These are phyloP conservation scores for Saccharomyces hybrid DNA, from an alignment of 1,139 yeast species.

Conservation along the genomic window DNA sequence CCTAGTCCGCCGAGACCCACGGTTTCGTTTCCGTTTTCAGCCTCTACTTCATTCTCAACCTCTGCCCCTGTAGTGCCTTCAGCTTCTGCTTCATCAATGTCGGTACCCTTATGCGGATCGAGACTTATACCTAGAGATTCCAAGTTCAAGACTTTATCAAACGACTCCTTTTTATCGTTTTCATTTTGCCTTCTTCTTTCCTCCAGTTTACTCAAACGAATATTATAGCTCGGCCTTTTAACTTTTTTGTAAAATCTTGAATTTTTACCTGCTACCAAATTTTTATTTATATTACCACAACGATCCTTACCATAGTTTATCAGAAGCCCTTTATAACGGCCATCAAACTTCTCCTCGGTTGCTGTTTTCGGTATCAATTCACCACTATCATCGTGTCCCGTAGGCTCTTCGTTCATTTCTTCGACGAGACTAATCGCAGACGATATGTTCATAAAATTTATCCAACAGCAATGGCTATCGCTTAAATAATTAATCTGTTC, in stretches of 20 bases:
- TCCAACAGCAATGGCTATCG: constrained; percentile 73
- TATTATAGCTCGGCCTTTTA: constrained; percentile 27
- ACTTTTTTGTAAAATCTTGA: constrained; percentile 39
- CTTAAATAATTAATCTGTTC: constrained; percentile 73
- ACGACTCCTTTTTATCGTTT: constrained; percentile 9
- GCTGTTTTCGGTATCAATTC: constrained; percentile 29
- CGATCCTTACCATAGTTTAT: constrained; percentile 76
- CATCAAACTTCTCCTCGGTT: constrained; percentile 31
- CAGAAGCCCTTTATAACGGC: constrained; percentile 49
- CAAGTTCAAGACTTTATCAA: constrained; percentile 13
- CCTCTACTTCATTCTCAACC: constrained; percentile 24
- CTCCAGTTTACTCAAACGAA: constrained; percentile 23
- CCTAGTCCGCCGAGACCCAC: constrained; percentile 5
- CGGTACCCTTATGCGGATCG: constrained; percentile 5
- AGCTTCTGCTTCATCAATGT: background rate
- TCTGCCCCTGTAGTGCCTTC: constrained; percentile 11
- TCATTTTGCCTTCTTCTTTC: constrained; percentile 25
- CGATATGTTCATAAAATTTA: constrained; percentile 71
- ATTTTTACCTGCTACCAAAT: constrained; percentile 27
- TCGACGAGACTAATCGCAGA: constrained; percentile 73
- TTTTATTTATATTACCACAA: constrained; percentile 58
- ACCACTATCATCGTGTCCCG: constrained; percentile 11
- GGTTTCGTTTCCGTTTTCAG: background rate
- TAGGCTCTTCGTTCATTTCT: constrained; percentile 36
- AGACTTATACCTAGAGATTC: constrained; percentile 24